Base-by-base conservation (phyloP, 2,329 filamentous ascomycete genomes). In the Fusarium sp. region DNA sequence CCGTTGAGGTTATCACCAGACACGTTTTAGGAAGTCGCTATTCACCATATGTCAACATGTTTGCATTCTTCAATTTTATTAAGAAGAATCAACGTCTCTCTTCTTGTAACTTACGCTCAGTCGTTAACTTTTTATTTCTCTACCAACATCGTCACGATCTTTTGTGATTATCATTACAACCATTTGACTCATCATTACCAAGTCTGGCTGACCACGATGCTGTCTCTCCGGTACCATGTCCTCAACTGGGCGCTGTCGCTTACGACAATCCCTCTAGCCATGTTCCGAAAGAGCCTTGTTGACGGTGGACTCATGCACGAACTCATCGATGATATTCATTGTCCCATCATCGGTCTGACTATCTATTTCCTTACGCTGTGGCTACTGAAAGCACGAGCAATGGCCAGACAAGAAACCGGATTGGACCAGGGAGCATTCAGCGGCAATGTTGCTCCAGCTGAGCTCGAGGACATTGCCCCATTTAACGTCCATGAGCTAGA, bases 211-310 rank as follows among this genome's bases (percentile, higher is more conserved):
- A 45, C 18, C 41, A 34, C 41, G 14, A 74, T 74, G 72, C 47
- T 74, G 10, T 74, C 70, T 10, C 22, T 57, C 18, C 60, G 53
- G 18, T 8, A 69, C 25, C 71, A 75, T 48, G 7, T 58, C 30
- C 41, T 73, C 40, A 64, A 66, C 52, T 75, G 73, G 73, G 46
- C 14, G 8, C 6, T 75, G 12, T 71, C 73, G 3, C 18, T 67
- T 22, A 40, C 53, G n/a, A 61, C 71, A 3, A 20, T 71, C 9
- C 56, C 55, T 18, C 25, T 58, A 12, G 11, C 41, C 13, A 16
- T 51, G 8, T 16, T 68, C 10, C 65, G 64, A 32, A 56, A 47
- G 11, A 25, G 22, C 12, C 59, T 69, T 9, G 29, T 16, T 10
- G 20, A 52, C 16, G 18, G 24, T 20, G 53, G n/a, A 18, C 34